Percentiles rank a stretch among this genome's conserved stretches.
These are phyloP conservation scores for Suillus lakei DNA, from an alignment of 768 basidiomycete genomes.

Conservation along the genomic window DNA sequence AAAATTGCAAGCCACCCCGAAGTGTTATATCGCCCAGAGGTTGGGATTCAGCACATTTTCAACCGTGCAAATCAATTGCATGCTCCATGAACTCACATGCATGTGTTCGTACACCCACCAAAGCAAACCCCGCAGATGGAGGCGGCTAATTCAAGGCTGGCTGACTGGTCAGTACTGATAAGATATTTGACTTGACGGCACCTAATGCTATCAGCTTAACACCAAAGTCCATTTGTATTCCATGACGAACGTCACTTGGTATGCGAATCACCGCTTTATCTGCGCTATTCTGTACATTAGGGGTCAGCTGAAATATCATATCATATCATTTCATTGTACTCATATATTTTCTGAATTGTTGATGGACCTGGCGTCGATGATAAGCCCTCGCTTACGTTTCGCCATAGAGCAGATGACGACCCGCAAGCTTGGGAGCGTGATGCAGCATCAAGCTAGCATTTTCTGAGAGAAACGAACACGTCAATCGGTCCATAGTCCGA, in stretches of 20 bases:
- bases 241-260: slow-evolving; percentile 66
- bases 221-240: slow-evolving; percentile 66
- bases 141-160: slow-evolving; percentile 47
- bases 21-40: slow-evolving; percentile 20
- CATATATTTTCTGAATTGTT: slow-evolving; percentile 54
- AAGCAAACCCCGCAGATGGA: slow-evolving; percentile 60
- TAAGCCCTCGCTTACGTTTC: slow-evolving; percentile 57
- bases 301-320: slow-evolving; percentile 1
- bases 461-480: slow-evolving; percentile 66
- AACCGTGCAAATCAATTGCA: slow-evolving; percentile 58
- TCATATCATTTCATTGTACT: slow-evolving; percentile 23
- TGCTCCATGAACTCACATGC: slow-evolving; percentile 51
- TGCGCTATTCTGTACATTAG: slow-evolving; percentile 54
- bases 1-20: no score
- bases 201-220: slow-evolving; percentile 72
- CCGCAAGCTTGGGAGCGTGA: no score
- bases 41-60: slow-evolving; percentile 45
- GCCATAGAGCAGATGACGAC: slow-evolving; percentile 83
- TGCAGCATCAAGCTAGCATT: slow-evolving; percentile 64
- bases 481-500: slow-evolving; percentile 54
- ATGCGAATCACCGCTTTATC: slow-evolving; percentile 60
- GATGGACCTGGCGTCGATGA: slow-evolving; percentile 78
- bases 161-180: slow-evolving; percentile 55
- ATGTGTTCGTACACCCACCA: slow-evolving; percentile 59
- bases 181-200: slow-evolving; percentile 68